Evolutionary conservation across 192 early-diverging fungal species (phyloP), one percentile per base, ranked within the genome.

Genomic region (Lunasporangiospora selenospora): DNA sequence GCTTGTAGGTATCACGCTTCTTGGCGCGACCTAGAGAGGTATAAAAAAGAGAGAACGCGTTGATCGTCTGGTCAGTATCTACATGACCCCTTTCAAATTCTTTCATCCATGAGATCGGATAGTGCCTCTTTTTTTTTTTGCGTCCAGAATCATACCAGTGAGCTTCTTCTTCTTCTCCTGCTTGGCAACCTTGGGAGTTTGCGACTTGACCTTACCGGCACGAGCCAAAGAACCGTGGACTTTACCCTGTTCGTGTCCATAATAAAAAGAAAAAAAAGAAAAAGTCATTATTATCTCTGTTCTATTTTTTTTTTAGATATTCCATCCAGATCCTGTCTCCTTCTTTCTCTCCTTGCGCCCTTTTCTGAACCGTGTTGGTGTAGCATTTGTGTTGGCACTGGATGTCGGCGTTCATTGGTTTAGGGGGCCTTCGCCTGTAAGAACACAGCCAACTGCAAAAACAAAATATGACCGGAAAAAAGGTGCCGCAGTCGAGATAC

Each of bases 131-230:
- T 6, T 27, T 15, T 6, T 26, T 16, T 46, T 12, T 34, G 18
- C 64, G 84, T 80, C n/a, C n/a, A n/a, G n/a, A n/a, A n/a, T n/a
- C n/a, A 38, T 67, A 67, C 69, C 89, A 65, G 81, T 80, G 76
- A 80, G 79, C 85, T 93, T 87, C 90, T 99, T 99, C 83, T 93
- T 87, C 90, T 97, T 94, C 79, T 96, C 95, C 78, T 94, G 89
- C 88, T 92, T 90, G 75, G 94, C 95, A 65, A 98, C 97, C 88
- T 97, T 97, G 75, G 97, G 95, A 75, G 90, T 93, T 85, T 98
- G 96, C 66, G 90, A 91, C 94, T 99, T 99, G 83, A 99, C 97
- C 86, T 99, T 99, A 91, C 97, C 97, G 87, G 97, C 97, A 98
- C 97, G 96, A 86, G 97, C 93, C 80, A 99, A 90, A 75, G 95